These are phyloP conservation scores for Globisporangium spinosum DNA, from an alignment of 352 stramenopile species.

Conservation along the genomic window DNA sequence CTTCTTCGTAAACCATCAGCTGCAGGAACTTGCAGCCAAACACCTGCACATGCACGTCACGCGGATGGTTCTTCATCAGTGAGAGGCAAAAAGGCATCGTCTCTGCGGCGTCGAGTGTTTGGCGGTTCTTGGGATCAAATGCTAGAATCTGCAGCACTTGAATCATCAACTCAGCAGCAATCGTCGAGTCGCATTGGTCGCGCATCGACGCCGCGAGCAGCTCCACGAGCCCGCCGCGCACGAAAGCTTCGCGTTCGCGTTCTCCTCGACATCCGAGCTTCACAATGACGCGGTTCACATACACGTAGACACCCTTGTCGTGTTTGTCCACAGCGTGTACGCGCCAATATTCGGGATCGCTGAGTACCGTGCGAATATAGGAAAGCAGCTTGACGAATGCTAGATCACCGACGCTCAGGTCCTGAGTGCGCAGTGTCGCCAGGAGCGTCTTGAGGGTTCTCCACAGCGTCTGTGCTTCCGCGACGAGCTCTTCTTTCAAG, in stretches of 20 bases:
- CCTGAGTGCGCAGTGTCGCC: conserved; percentile 26
- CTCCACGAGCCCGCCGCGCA: conserved; percentile 34
- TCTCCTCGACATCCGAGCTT: conserved; percentile 46
- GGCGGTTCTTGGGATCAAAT: conserved; percentile 34
- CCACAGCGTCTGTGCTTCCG: conserved; percentile 53
- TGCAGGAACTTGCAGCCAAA: conserved; percentile 65
- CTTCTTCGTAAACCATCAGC: conserved; percentile 60
- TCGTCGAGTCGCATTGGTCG: conserved; percentile 12
- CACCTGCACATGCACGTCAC: conserved; percentile 35
- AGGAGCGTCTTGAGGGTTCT: conserved; percentile 46
- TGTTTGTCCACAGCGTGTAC: conserved; percentile 15
- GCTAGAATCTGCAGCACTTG: conserved; percentile 51
- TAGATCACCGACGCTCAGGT: conserved; percentile 33
- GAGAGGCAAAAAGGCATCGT: conserved; percentile 29
- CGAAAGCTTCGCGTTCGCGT: conserved; percentile 40
- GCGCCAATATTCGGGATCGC: conserved; percentile 27
- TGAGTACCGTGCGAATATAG: conserved; percentile 35
- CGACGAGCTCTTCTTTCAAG: conserved; percentile 21
- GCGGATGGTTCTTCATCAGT: conserved; percentile 32
- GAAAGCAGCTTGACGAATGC: conserved; percentile 40
- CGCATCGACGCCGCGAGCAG: conserved; percentile 31
- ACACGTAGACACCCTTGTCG: conserved; percentile 33
- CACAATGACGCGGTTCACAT: conserved; percentile 36
- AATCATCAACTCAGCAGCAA: conserved; percentile 24
- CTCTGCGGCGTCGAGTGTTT: conserved; percentile 26